Percentiles rank a stretch among this genome's conserved stretches.
phyloP scores from a whole-genome alignment of 169 alveolate genomes.

The Theileria luwenshuni region DNA sequence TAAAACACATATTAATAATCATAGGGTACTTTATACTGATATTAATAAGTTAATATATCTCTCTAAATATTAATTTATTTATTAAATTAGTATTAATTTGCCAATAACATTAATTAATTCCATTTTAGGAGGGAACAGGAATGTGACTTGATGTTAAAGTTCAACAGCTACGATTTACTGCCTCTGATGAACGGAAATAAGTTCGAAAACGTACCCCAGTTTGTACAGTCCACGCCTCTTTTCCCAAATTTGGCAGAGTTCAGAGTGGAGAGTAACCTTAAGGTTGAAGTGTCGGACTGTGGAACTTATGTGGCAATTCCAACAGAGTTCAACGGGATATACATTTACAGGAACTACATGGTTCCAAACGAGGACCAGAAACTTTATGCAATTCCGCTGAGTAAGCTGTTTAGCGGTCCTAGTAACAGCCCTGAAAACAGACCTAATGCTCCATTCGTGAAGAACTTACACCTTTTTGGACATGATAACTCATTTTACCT shows the following conservation, averaged over 20 bases:
- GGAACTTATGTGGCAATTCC: conserved; percentile 35
- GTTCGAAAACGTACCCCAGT: conserved; percentile 30
- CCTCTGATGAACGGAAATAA: not conserved
- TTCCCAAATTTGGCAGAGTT: conserved; percentile 45
- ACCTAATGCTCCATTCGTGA: not conserved
- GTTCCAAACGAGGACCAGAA: conserved; percentile 14
- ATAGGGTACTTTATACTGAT: conserved; percentile 41
- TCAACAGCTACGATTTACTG: conserved; percentile 56
- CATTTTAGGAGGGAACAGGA: conserved; percentile 55
- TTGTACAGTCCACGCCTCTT: conserved; percentile 55
- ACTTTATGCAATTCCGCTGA: not conserved
- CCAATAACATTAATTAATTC: no score
- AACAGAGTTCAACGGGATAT: not conserved
- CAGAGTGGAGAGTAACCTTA: conserved; percentile 10
- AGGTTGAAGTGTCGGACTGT: conserved; percentile 39
- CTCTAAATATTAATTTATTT: no score
- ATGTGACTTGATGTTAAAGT: conserved; percentile 51
- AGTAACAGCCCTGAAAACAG: not conserved
- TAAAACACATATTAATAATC: conserved; percentile 27
- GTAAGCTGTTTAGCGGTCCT: not conserved
- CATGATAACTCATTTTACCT: conserved; percentile 2
- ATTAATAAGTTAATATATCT: not conserved
- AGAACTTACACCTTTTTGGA: not conserved
- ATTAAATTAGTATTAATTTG: no score
- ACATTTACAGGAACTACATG: conserved; percentile 14